phyloP scores from a whole-genome alignment of 2,329 filamentous ascomycete species.

The Fusarium sp. region DNA sequence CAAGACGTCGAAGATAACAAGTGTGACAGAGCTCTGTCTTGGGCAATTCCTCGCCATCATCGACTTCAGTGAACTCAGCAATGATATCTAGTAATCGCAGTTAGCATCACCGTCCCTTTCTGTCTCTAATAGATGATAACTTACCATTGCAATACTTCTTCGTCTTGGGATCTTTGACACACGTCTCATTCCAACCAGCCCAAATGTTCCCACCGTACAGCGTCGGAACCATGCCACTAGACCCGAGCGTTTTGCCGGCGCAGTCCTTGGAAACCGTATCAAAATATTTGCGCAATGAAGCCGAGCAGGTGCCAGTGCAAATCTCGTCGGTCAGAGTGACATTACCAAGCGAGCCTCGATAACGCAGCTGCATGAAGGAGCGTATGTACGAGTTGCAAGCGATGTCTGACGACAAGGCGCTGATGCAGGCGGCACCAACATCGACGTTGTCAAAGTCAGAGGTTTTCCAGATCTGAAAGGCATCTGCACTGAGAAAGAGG shows the following conservation, averaged over 20 bases:
- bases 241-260: background rate
- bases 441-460: too few relatives aligned
- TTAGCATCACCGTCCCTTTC: background rate
- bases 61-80: constrained; percentile 23
- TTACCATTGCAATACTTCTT: constrained; percentile 30
- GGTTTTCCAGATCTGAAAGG: too few relatives aligned
- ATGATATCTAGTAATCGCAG: constrained; percentile 16
- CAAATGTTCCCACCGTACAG: constrained; percentile 4
- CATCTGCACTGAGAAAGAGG: too few relatives aligned
- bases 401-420: too few relatives aligned
- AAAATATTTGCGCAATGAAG: constrained; percentile 18
- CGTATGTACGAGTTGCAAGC: too few relatives aligned
- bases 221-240: too few relatives aligned
- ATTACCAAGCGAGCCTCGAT: too few relatives aligned
- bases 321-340: background rate
- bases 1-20: constrained; percentile 32
- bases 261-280: constrained; percentile 5
- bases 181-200: constrained; percentile 33
- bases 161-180: constrained; percentile 24
- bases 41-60: constrained; percentile 26
- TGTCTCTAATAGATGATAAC: background rate
- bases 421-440: too few relatives aligned
- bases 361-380: too few relatives aligned
- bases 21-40: constrained; percentile 35
- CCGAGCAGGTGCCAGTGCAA: constrained; percentile 5